Base-by-base conservation (phyloP, 805 yeast species). In the Saccharomycodes ludwigii region DNA sequence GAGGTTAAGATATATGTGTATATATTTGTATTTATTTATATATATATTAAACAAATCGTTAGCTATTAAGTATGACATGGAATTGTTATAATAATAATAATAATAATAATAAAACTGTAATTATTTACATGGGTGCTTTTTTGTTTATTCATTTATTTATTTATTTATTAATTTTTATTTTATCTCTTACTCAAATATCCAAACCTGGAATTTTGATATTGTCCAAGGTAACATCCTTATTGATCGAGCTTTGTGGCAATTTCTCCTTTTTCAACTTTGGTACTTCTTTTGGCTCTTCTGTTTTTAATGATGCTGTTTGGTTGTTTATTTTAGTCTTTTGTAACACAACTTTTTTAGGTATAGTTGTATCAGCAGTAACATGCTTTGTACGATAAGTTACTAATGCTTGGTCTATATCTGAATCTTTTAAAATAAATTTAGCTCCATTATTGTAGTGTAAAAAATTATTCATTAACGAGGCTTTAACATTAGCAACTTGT, bases 391-490 rank as follows among this genome's bases (percentile, higher is more conserved):
- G 38, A 5, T 30, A 20, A 5, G 36, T 27, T 18, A 46, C 27
- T 13, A 51, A 35, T 2, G 18, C n/a, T 13, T 20, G 16, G 34
- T 52, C 46, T 10, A 53, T 39, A 34, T 51, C 54, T 12, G 29
- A 19, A 11, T 42, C 58, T 25, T 41, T 24, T 18, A 65, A 50
- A 15, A 83, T 64, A 47, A 83, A 85, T 13, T 71, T 67, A 3
- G 95, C 95, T 27, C 83, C 80, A 45, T 81, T 76, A 38, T 61
- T 46, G 26, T 71, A 70, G 45, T 83, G 83, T 35, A 85, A 65
- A 43, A 59, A 70, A 56, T 81, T 82, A 48, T 88, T 71, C 95
- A 85, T 85, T 39, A 71, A 63, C 15, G 84, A 80, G 19, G 94
- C 85, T 39, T 72, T 66, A 13, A 85, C 95, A 21, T 68, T 61